A percentile compares a stretch with the other conserved stretches of the same genome.
Conservation (phyloP, 495 filamentous ascomycete genomes). For the Penicillium manginii region DNA sequence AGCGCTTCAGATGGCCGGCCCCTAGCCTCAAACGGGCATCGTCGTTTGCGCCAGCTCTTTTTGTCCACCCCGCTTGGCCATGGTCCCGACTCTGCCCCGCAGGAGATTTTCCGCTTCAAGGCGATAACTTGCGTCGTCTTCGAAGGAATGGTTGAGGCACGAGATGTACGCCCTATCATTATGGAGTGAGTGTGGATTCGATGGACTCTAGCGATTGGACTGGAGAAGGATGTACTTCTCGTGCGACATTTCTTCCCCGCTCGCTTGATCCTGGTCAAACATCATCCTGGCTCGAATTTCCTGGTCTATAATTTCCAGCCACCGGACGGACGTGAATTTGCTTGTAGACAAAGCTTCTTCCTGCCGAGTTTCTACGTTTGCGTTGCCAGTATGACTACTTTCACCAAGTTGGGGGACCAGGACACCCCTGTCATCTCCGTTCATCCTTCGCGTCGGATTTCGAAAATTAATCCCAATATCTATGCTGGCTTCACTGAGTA, state of each 20-base stretch:
- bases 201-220: slow-evolving; percentile 2
- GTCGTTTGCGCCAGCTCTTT: neutral
- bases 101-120: slow-evolving; percentile 35
- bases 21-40: slow-evolving; percentile 7
- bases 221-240: neutral
- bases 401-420: slow-evolving; percentile 62
- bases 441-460: slow-evolving; percentile 60
- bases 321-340: slow-evolving; percentile 6
- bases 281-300: neutral
- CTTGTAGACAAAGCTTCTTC: slow-evolving; percentile 2
- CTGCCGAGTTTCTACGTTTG: neutral
- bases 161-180: neutral
- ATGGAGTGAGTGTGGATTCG: neutral
- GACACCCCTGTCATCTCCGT: slow-evolving; percentile 63
- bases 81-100: slow-evolving; percentile 20
- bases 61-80: slow-evolving; percentile 2
- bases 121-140: neutral
- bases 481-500: slow-evolving; percentile 80
- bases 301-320: slow-evolving; percentile 16
- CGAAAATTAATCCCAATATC: slow-evolving; percentile 72
- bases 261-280: neutral
- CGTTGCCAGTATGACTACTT: slow-evolving; percentile 61
- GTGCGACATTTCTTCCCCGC: neutral
- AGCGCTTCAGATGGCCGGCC: slow-evolving; percentile 1
- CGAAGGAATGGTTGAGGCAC: slow-evolving; percentile 7